phyloP scores from a whole-genome alignment of 2,329 filamentous ascomycete species.

The Harringtonia aguacate region DNA sequence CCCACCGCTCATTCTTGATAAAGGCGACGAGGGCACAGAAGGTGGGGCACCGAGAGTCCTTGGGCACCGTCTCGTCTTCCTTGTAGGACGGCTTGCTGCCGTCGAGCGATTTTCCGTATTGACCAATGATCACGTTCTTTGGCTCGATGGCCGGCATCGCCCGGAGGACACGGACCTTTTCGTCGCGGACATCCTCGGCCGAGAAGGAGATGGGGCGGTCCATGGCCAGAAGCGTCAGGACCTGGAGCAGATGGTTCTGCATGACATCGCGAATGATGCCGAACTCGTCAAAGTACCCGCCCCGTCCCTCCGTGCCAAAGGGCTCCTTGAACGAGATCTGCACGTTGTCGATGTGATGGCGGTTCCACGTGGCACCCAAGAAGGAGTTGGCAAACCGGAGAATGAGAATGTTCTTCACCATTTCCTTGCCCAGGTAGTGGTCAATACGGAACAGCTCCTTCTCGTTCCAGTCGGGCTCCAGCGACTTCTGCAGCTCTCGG shows the following conservation, averaged over 20 bases:
- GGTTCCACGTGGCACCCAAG: slow-evolving; percentile 97
- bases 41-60: slow-evolving; percentile 93
- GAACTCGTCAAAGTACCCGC: slow-evolving; percentile 98
- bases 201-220: slow-evolving; percentile 98
- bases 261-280: slow-evolving; percentile 99
- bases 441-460: slow-evolving; percentile 99
- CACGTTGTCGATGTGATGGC: slow-evolving; percentile 98
- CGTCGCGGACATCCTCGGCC: slow-evolving; percentile 93
- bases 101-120: slow-evolving; percentile 94
- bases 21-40: slow-evolving; percentile 96
- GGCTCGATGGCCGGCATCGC: slow-evolving; percentile 91
- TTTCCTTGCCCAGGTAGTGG: slow-evolving; percentile 98
- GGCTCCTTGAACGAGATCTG: slow-evolving; percentile 99
- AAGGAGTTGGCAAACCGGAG: slow-evolving; percentile 98
- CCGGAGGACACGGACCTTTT: slow-evolving; percentile 93
- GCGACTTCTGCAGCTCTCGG: slow-evolving; percentile 83
- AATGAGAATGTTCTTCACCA: slow-evolving; percentile 99
- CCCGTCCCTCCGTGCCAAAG: slow-evolving; percentile 94
- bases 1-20: slow-evolving; percentile 99
- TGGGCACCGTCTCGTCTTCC: slow-evolving; percentile 96
- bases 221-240: slow-evolving; percentile 93
- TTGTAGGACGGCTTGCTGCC: slow-evolving; percentile 96
- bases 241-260: slow-evolving; percentile 98
- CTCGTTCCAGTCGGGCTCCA: slow-evolving; percentile 97
- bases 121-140: slow-evolving; percentile 99